Evolutionary conservation across 345 rosid genomes (phyloP).

Genomic region (Salix udensis): DNA sequence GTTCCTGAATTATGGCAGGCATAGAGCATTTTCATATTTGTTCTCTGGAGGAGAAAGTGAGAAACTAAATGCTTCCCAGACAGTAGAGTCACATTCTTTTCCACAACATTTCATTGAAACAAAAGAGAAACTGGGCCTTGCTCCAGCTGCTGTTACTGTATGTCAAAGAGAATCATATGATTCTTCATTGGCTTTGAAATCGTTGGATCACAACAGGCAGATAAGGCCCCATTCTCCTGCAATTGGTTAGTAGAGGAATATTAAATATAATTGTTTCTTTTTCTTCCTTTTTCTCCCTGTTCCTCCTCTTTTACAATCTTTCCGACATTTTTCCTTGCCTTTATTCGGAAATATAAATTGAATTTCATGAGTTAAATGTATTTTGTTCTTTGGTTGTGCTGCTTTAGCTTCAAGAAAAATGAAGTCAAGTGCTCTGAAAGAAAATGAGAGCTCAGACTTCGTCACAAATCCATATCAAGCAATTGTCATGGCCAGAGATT

Average conservation of each 20-base stretch:
- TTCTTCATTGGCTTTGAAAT: slow-evolving; percentile 49
- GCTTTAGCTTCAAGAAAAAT: slow-evolving; percentile 46
- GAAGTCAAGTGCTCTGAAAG: slow-evolving; percentile 47
- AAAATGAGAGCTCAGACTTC: slow-evolving; percentile 63
- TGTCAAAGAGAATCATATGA: slow-evolving; percentile 54
- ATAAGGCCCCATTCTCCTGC: slow-evolving; percentile 44
- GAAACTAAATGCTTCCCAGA: slow-evolving; percentile 68
- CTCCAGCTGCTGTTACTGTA: slow-evolving; percentile 75
- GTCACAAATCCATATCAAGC: slow-evolving; percentile 70
- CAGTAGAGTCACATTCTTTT: slow-evolving; percentile 71
- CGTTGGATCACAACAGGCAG: slow-evolving; percentile 60
- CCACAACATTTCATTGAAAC: slow-evolving; percentile 76
- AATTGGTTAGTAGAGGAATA: slow-evolving; percentile 44
- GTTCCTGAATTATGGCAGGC: slow-evolving; percentile 42
- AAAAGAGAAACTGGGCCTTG: slow-evolving; percentile 62
- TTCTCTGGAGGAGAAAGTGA: slow-evolving; percentile 75
- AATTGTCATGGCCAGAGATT: slow-evolving; percentile 75
- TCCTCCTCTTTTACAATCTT: neutral
- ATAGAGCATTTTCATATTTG: slow-evolving; percentile 76
- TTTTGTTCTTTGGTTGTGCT: neutral
- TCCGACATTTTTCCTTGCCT: neutral
- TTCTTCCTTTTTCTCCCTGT: neutral
- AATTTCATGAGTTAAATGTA: neutral
- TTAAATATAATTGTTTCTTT: neutral
- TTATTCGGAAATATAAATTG: neutral